phyloP scores from a whole-genome alignment of 2,329 filamentous ascomycete species.

The Ophiostoma sp. region DNA sequence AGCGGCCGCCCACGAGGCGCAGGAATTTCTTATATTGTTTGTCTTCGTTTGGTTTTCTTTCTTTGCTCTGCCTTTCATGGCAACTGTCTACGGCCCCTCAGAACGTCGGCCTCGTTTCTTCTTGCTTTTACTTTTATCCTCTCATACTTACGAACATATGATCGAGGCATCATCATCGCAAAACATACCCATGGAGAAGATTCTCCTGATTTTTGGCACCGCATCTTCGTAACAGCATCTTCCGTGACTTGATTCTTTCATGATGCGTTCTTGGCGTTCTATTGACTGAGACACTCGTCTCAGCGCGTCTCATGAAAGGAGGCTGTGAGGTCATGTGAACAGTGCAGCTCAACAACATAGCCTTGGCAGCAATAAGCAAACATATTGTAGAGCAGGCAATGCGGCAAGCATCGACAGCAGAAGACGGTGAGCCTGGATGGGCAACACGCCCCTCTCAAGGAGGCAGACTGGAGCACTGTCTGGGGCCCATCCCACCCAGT shows the following conservation, averaged over 20 bases:
- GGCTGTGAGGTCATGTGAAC: background rate
- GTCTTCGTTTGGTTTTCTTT: background rate
- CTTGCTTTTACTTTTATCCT: background rate
- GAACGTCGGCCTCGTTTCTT: background rate
- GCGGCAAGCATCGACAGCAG: background rate
- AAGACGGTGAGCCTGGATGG: background rate
- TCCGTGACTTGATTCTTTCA: no score
- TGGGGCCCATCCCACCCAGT: no score
- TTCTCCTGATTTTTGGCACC: no score
- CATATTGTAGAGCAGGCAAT: no score
- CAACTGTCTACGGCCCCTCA: no score
- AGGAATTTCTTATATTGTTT: constrained; percentile 6
- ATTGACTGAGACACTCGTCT: background rate
- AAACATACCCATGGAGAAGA: background rate
- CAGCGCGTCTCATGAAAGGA: background rate
- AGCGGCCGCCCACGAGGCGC: constrained; percentile 9
- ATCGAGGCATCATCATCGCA: constrained; percentile 6
- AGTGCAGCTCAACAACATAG: background rate
- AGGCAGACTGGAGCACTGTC: no score
- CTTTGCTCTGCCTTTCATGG: background rate
- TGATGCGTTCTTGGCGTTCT: background rate
- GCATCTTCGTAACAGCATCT: no score
- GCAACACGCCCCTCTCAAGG: no score
- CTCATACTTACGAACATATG: constrained; percentile 19
- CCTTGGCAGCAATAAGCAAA: background rate